Evolutionary conservation across 2,329 filamentous ascomycete species (phyloP), one percentile per base, ranked within the genome.

Genomic region (Tolypocladium endophyticum): DNA sequence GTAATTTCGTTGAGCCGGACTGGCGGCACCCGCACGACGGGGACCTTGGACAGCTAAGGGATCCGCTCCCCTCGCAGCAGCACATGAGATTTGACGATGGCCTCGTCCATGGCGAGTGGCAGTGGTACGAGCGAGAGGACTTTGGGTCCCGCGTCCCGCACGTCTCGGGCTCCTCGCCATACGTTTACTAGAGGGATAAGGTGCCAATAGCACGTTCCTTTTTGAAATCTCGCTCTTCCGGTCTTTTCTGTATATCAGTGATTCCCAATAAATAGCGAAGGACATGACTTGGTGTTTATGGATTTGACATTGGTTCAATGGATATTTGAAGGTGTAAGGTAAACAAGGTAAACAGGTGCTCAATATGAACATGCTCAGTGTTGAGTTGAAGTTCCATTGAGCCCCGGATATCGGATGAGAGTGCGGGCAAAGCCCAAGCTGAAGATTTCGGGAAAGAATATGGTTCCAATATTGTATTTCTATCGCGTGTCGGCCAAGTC

Each of bases 91-190:
- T 25, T 56, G 56, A 50, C 52, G 59, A 58, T 28, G 28, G 58
- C 54, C 53, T 63, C 57, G 58, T 57, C 52, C 64, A 64, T 36
- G 66, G 67, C 14, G 67, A 65, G 8, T 73, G 73, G 73, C 68
- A 73, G 55, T 72, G 72, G 69, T 67, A 72, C 58, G 68, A 68
- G 60, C 68, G 66, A 45, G 72, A 74, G 58, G 70, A 71, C 28
- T 71, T 73, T 58, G 66, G 65, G 33, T 64, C 70, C 55, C 65
- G 62, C 43, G 64, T 62, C 56, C 60, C 63, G 16, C 63, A 66
- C 60, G 61, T 66, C 47, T 64, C 63, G 38, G 64, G 66, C 64
- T 64, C 65, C 56, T 53, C 30, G 50, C 63, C 70, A 67, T 71
- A 72, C 68, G 70, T 72, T 68, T 68, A 69, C 33, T 62, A 59